Conservation (phyloP, 2,329 filamentous ascomycete genomes). For the Neonectria hederae region DNA sequence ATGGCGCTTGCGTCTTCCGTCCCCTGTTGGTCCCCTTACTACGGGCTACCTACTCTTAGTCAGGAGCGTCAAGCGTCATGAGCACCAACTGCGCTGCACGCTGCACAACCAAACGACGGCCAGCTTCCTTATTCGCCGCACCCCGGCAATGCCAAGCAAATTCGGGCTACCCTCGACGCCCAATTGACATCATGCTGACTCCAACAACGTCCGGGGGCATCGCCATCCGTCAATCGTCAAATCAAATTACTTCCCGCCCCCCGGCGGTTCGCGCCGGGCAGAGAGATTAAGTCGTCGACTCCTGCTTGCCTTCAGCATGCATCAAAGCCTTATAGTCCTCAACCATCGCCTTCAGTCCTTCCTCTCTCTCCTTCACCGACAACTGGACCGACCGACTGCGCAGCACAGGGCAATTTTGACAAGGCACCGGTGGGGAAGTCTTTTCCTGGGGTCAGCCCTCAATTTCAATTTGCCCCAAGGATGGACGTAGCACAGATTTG, state of each 20-base stretch:
- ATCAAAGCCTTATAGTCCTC: constrained; percentile 3
- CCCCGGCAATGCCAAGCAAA: constrained; percentile 26
- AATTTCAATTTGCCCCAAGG: constrained; percentile 32
- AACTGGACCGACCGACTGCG: background rate
- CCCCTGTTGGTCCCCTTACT: constrained; percentile 6
- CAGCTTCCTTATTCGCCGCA: constrained; percentile 35
- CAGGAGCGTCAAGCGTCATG: constrained; percentile 26
- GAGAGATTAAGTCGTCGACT: background rate
- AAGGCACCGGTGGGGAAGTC: constrained; percentile 24
- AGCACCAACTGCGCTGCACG: constrained; percentile 4
- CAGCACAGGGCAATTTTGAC: constrained; percentile 21
- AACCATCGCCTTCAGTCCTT: background rate
- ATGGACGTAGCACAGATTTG: constrained; percentile 27
- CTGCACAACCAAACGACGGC: constrained; percentile 14
- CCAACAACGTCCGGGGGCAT: constrained; percentile 13
- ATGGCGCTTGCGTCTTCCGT: background rate
- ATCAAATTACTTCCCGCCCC: constrained; percentile 18
- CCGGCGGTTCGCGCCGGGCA: background rate
- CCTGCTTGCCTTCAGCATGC: background rate
- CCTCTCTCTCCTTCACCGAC: constrained; percentile 26
- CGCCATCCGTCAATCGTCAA: constrained; percentile 18
- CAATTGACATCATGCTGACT: constrained; percentile 41
- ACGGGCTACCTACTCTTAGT: background rate
- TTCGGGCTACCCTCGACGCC: constrained; percentile 29
- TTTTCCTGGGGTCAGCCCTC: constrained; percentile 37